Percentiles rank a stretch among this genome's conserved stretches.
Conservation (phyloP, 2,329 filamentous ascomycete species). For the Verticillium nonalfalfae region DNA sequence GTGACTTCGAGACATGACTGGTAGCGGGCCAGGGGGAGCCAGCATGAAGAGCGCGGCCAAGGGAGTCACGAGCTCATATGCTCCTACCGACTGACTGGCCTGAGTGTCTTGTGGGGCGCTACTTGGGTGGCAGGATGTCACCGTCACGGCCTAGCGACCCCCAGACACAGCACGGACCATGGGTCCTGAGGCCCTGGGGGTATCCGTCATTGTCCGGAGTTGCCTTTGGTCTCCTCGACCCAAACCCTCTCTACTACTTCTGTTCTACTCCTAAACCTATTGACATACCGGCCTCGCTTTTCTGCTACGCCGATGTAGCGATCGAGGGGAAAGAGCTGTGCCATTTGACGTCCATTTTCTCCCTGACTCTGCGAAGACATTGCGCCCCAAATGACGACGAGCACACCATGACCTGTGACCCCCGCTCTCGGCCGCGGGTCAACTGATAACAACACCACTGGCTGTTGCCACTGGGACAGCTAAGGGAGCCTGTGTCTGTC, state of each 20-base stretch:
- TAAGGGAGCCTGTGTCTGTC: background rate
- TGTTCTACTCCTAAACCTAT: no score
- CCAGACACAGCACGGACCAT: background rate
- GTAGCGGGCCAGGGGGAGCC: background rate
- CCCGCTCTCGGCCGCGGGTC: conserved; percentile 27
- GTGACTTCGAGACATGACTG: background rate
- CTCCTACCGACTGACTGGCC: background rate
- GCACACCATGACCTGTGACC: conserved; percentile 22
- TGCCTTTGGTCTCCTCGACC: background rate
- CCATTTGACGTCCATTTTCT: background rate
- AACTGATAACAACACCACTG: conserved; percentile 23
- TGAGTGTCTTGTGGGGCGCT: background rate
- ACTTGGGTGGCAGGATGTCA: background rate
- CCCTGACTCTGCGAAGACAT: background rate
- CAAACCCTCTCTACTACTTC: background rate
- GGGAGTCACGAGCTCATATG: background rate
- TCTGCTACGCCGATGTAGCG: background rate
- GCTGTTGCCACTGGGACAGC: conserved; percentile 7
- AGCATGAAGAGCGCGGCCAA: background rate
- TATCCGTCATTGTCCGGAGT: background rate
- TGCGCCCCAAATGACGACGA: conserved; percentile 8
- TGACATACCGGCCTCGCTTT: background rate
- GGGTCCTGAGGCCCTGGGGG: background rate
- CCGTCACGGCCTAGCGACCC: background rate
- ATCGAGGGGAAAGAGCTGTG: background rate